phyloP scores from a whole-genome alignment of 2,329 filamentous ascomycete species.

The Aspergillus sp. region DNA sequence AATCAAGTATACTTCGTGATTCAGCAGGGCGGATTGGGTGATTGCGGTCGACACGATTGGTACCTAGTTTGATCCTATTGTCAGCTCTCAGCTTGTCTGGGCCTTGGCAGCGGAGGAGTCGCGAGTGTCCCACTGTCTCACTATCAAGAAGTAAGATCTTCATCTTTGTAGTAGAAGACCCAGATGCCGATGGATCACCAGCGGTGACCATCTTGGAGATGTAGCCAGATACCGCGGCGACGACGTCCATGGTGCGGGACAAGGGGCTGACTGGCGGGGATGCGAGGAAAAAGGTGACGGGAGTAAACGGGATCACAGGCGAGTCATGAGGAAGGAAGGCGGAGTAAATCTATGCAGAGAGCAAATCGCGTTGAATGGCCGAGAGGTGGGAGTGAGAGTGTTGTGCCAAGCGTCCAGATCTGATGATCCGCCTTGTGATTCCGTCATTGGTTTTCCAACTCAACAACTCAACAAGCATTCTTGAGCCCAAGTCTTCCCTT shows the following conservation, averaged over 20 bases:
- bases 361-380: background rate
- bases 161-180: conserved; percentile 78
- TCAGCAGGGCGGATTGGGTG: conserved; percentile 91
- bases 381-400: background rate
- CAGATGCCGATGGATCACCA: conserved; percentile 67
- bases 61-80: conserved; percentile 55
- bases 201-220: conserved; percentile 93
- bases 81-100: conserved; percentile 21
- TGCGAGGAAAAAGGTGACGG: background rate
- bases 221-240: conserved; percentile 90
- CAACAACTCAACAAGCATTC: background rate
- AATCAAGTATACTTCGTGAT: conserved; percentile 96
- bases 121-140: conserved; percentile 73
- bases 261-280: background rate
- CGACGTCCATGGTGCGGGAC: conserved; percentile 78
- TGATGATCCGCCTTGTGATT: conserved; percentile 18
- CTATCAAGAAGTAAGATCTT: conserved; percentile 93
- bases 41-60: conserved; percentile 92
- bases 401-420: conserved; percentile 16
- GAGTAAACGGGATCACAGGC: conserved; percentile 2
- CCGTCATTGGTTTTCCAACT: conserved; percentile 13
- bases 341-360: conserved; percentile 1
- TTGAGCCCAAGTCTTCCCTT: conserved; percentile 10
- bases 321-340: conserved; percentile 3
- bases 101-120: conserved; percentile 1